phyloP scores from a whole-genome alignment of 164 flowering plant genomes.

The Dillenia turbinata region DNA sequence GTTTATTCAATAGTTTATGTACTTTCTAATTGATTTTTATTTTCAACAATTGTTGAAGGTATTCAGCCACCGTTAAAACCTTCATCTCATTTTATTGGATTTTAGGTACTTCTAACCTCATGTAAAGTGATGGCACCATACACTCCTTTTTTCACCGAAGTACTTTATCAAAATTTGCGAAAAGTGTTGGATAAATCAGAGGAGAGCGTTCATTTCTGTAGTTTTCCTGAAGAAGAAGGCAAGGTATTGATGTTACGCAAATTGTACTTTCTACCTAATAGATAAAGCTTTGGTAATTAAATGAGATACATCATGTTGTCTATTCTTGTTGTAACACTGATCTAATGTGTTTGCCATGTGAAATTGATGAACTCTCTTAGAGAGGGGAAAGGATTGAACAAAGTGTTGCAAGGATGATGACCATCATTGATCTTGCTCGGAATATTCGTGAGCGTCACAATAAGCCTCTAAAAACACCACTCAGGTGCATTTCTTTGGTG shows the following conservation, averaged over 20 bases:
- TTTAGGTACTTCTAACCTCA: conserved; percentile 80
- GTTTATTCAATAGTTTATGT: too few relatives aligned
- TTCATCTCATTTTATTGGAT: neutral
- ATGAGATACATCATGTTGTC: too few relatives aligned
- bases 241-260: conserved; percentile 37
- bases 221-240: conserved; percentile 70
- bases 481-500: conserved; percentile 36
- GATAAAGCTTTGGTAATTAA: neutral
- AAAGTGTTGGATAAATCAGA: conserved; percentile 60
- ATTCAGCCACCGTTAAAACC: too few relatives aligned
- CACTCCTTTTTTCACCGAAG: conserved; percentile 98
- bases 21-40: too few relatives aligned
- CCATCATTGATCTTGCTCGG: conserved; percentile 90
- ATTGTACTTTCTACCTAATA: neutral
- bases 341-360: neutral
- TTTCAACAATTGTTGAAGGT: too few relatives aligned
- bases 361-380: conserved; percentile 23
- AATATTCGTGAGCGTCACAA: conserved; percentile 93
- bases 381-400: conserved; percentile 78
- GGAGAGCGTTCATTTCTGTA: conserved; percentile 85
- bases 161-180: conserved; percentile 80
- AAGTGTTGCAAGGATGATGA: conserved; percentile 96
- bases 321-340: neutral
- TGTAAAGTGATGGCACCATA: conserved; percentile 98
- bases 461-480: conserved; percentile 91